A percentile compares a stretch with the other conserved stretches of the same genome.
phyloP scores from a whole-genome alignment of 495 filamentous ascomycete genomes.

The Aspergillus carlsbadensis region DNA sequence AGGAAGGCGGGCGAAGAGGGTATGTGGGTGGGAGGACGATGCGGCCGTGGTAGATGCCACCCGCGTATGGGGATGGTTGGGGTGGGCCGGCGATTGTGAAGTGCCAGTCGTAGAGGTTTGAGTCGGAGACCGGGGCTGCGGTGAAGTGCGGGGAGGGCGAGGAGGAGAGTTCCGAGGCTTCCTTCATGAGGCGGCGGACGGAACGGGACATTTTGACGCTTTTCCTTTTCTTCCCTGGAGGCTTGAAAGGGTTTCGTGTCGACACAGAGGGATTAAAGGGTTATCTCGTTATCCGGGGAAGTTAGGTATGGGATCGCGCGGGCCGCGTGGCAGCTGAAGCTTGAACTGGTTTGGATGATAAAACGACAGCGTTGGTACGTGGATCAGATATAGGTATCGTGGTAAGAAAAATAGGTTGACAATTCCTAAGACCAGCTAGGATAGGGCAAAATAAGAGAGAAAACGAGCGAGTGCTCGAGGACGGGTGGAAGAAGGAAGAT shows the following conservation, averaged over 20 bases:
- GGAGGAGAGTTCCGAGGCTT: slow-evolving; percentile 78
- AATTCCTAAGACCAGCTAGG: slow-evolving; percentile 4
- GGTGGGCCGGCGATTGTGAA: slow-evolving; percentile 95
- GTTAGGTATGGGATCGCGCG: not conserved
- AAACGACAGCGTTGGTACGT: no score
- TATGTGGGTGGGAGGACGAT: slow-evolving; percentile 88
- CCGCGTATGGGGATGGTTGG: slow-evolving; percentile 69
- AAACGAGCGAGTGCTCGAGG: not conserved
- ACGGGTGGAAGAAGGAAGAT: not conserved
- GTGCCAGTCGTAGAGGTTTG: slow-evolving; percentile 98
- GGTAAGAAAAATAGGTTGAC: not conserved
- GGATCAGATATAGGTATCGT: not conserved
- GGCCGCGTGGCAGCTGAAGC: no score
- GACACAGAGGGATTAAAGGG: not conserved
- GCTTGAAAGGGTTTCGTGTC: not conserved
- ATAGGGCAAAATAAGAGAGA: not conserved
- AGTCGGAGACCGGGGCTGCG: slow-evolving; percentile 71
- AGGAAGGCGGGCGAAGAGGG: slow-evolving; percentile 83
- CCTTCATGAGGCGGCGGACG: slow-evolving; percentile 62
- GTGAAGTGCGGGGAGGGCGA: slow-evolving; percentile 78
- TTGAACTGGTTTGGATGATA: no score
- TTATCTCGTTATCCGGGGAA: not conserved
- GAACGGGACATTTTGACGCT: slow-evolving; percentile 33
- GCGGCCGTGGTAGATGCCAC: slow-evolving; percentile 91
- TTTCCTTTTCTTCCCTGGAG: not conserved